phyloP scores from a whole-genome alignment of 1,284 basidiomycete genomes.

The Ganoderma lingzhi region DNA sequence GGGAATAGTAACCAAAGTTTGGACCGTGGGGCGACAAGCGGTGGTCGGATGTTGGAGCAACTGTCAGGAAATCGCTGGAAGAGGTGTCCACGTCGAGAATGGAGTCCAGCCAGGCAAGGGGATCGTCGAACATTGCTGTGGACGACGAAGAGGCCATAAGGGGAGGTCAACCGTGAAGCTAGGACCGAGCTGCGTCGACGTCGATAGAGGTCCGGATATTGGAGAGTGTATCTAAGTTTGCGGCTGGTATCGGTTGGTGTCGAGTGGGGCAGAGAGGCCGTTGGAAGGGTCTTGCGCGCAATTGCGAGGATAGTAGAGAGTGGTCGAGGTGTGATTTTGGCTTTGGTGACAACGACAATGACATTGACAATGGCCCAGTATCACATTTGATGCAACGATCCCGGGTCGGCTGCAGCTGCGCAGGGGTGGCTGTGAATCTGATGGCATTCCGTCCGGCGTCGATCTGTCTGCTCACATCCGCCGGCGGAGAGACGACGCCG shows the following conservation, averaged over 20 bases:
- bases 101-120: conserved; percentile 19
- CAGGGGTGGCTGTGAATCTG: neutral
- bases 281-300: neutral
- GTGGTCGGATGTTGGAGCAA: neutral
- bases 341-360: neutral
- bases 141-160: neutral
- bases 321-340: neutral
- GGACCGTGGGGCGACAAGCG: neutral
- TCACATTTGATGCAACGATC: neutral
- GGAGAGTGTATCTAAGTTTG: neutral
- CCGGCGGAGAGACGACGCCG: neutral
- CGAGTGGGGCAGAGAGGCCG: neutral
- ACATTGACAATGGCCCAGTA: neutral
- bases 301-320: neutral
- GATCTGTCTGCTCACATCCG: neutral
- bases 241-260: neutral
- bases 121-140: conserved; percentile 1
- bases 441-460: neutral
- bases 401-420: neutral
- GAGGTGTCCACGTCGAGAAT: neutral
- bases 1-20: neutral
- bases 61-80: neutral
- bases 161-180: neutral
- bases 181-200: too few species aligned
- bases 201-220: too few species aligned